A percentile compares a stretch with the other conserved stretches of the same genome.
phyloP scores from a whole-genome alignment of 2,329 filamentous ascomycete species.

The Chaetomium strumarium region DNA sequence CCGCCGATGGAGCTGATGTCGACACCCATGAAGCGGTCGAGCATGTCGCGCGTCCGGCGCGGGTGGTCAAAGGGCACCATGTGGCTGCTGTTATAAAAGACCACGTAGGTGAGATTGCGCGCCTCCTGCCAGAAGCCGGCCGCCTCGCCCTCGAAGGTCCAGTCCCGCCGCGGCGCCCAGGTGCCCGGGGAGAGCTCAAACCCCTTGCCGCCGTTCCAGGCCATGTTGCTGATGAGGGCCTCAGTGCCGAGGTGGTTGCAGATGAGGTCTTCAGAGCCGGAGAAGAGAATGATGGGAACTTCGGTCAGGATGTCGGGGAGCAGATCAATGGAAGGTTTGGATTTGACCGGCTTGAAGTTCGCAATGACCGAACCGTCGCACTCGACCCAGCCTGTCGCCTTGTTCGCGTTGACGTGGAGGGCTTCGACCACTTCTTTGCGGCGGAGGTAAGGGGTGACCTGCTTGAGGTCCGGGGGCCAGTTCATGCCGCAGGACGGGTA shows the following conservation, averaged over 20 bases:
- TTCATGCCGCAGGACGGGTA: conserved; percentile 91
- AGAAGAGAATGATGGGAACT: conserved; percentile 80
- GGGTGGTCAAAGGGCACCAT: conserved; percentile 97
- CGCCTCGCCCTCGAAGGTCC: conserved; percentile 83
- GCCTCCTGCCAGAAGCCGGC: conserved; percentile 94
- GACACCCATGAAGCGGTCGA: conserved; percentile 91
- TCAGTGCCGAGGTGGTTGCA: conserved; percentile 97
- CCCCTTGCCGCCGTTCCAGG: conserved; percentile 86
- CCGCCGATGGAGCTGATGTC: conserved; percentile 88
- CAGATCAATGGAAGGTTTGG: conserved; percentile 65
- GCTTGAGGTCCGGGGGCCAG: conserved; percentile 82
- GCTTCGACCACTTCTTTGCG: conserved; percentile 72
- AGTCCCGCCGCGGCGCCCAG: conserved; percentile 86
- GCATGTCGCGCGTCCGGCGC: conserved; percentile 84
- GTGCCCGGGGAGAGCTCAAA: conserved; percentile 84
- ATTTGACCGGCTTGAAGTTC: conserved; percentile 65
- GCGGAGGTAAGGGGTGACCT: conserved; percentile 78
- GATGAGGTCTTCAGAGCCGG: conserved; percentile 87
- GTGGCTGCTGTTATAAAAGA: conserved; percentile 93
- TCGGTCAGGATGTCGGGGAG: conserved; percentile 74
- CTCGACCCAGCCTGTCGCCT: conserved; percentile 84
- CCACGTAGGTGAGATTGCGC: conserved; percentile 88
- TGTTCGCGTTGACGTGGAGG: conserved; percentile 75
- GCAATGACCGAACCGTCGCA: conserved; percentile 74
- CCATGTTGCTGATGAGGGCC: conserved; percentile 79